These are phyloP conservation scores for Melanogaster broomeanus DNA, from an alignment of 768 basidiomycete species.

Conservation along the genomic window DNA sequence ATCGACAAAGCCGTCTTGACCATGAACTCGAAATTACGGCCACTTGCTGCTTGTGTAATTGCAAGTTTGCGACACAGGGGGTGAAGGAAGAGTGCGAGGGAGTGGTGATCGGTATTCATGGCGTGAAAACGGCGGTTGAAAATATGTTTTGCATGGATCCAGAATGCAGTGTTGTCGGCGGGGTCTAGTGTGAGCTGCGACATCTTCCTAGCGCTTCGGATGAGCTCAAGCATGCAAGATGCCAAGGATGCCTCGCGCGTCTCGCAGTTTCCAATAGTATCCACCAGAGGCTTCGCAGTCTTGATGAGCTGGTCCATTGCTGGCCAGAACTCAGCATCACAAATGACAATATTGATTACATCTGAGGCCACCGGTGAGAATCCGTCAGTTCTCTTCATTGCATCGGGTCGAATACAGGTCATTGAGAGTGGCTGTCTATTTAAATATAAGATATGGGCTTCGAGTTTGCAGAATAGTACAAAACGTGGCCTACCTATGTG, in stretches of 20 bases:
- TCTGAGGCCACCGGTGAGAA: constrained; percentile 22
- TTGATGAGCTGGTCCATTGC: constrained; percentile 28
- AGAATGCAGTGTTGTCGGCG: constrained; percentile 23
- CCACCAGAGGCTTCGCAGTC: constrained; percentile 33
- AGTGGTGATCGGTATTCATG: constrained; percentile 36
- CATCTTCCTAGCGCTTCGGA: constrained; percentile 23
- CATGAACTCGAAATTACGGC: constrained; percentile 20
- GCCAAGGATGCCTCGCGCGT: constrained; percentile 31
- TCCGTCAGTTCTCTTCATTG: constrained; percentile 13
- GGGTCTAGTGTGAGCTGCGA: constrained; percentile 12
- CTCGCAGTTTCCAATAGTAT: constrained; percentile 36
- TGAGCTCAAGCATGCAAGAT: constrained; percentile 38
- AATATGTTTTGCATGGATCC: constrained; percentile 22
- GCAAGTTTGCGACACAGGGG: constrained; percentile 38
- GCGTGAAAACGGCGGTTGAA: constrained; percentile 32
- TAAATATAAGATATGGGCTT: neutral
- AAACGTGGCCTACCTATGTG: neutral
- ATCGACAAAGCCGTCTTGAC: constrained; percentile 18
- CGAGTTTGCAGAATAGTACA: neutral
- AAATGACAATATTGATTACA: constrained; percentile 23
- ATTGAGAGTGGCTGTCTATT: constrained; percentile 6
- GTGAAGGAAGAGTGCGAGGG: constrained; percentile 36
- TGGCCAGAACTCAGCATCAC: constrained; percentile 22
- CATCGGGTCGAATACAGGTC: constrained; percentile 14
- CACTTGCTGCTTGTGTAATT: constrained; percentile 21